Evolutionary conservation across 352 stramenopile genomes (phyloP).

Genomic region (Phytophthora lateralis): DNA sequence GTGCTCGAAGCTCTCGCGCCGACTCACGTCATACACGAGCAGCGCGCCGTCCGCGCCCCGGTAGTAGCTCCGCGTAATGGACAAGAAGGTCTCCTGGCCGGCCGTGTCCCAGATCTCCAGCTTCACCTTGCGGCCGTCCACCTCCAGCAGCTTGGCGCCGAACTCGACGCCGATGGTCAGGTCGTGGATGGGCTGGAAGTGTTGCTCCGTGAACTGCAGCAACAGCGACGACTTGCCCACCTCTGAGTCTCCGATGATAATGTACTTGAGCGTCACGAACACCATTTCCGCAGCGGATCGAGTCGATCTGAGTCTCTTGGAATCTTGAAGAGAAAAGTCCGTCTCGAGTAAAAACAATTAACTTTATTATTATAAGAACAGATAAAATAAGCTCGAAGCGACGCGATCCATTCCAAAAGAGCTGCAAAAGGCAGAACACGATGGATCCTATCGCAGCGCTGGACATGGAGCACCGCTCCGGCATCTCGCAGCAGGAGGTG

Average conservation of each 20-base stretch:
- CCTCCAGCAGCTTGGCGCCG: slow-evolving; percentile 83
- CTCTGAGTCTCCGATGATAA: slow-evolving; percentile 90
- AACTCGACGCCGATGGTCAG: slow-evolving; percentile 93
- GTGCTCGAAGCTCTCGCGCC: slow-evolving; percentile 81
- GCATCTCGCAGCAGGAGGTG: slow-evolving; percentile 67
- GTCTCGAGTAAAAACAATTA: no score
- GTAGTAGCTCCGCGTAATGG: slow-evolving; percentile 91
- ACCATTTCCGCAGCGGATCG: slow-evolving; percentile 49
- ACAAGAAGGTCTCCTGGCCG: slow-evolving; percentile 90
- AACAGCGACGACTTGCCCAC: slow-evolving; percentile 92
- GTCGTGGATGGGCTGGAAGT: slow-evolving; percentile 90
- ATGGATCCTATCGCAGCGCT: slow-evolving; percentile 70
- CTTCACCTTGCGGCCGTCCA: slow-evolving; percentile 88
- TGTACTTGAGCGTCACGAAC: slow-evolving; percentile 91
- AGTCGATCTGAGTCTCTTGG: no score
- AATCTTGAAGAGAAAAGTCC: no score
- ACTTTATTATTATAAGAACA: no score
- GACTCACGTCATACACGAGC: slow-evolving; percentile 89
- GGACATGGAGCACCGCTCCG: slow-evolving; percentile 74
- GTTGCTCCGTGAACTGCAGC: slow-evolving; percentile 91
- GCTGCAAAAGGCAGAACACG: background rate
- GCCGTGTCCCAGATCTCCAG: slow-evolving; percentile 94
- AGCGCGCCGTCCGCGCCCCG: slow-evolving; percentile 85
- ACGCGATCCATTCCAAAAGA: slow-evolving; percentile 22
- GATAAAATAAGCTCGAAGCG: slow-evolving; percentile 1